Conservation (phyloP, 2,329 filamentous ascomycete genomes). For the Lasiodiplodia sp. region DNA sequence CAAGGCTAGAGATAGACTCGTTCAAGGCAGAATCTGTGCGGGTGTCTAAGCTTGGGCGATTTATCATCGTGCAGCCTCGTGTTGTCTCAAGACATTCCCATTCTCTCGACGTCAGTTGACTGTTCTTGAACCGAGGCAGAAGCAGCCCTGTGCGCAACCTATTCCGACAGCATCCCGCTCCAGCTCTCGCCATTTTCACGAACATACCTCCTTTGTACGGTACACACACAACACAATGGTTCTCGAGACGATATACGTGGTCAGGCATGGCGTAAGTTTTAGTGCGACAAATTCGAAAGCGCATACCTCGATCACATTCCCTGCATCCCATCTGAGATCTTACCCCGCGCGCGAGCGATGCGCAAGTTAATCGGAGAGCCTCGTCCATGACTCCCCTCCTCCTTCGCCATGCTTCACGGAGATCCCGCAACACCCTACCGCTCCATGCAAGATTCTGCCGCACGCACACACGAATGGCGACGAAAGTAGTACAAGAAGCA, state of each 20-base stretch:
- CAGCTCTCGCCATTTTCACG: constrained; percentile 16
- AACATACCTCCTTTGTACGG: background rate
- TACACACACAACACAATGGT: constrained; percentile 39
- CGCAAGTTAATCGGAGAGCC: constrained; percentile 22
- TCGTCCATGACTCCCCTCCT: constrained; percentile 27
- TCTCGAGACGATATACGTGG: constrained; percentile 58
- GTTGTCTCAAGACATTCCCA: background rate
- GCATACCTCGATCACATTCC: background rate
- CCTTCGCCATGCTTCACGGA: background rate
- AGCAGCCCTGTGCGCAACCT: constrained; percentile 21
- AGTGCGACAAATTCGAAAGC: background rate
- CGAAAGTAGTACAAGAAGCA: constrained; percentile 12
- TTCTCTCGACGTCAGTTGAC: constrained; percentile 7
- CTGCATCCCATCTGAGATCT: constrained; percentile 20
- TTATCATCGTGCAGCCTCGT: background rate
- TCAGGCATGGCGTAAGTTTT: constrained; percentile 58
- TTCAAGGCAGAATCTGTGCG: constrained; percentile 13
- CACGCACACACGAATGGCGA: background rate
- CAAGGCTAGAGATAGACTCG: constrained; percentile 3
- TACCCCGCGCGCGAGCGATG: constrained; percentile 8
- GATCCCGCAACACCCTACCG: background rate
- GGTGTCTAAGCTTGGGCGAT: background rate
- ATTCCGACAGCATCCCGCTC: constrained; percentile 10
- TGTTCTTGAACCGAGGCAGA: constrained; percentile 15
- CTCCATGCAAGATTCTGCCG: background rate